Evolutionary conservation across 2,329 filamentous ascomycete species (phyloP), one percentile per base, ranked within the genome.

Genomic region (Alternaria arbusti): DNA sequence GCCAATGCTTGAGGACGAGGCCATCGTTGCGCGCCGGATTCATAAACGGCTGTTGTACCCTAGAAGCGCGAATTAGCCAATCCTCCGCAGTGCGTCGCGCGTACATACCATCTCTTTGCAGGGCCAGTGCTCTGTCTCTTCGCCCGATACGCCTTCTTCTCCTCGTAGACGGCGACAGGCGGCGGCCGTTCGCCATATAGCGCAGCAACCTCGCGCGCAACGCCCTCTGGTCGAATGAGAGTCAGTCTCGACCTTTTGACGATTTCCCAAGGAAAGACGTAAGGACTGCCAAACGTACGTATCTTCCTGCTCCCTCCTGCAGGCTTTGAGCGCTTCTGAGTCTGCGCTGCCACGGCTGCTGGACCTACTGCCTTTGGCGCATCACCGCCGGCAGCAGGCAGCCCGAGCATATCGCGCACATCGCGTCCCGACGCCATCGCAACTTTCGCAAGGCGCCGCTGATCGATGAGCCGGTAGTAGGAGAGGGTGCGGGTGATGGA

Each of bases 331-430:
- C 95, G 94, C 83, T 96, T 96, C 46, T 87, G 82, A 44, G 89
- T 88, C 83, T 57, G 61, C 61, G 57, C 57, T 46, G 61, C 61
- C 43, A 59, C 43, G 59, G 56, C 61, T 57, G 62, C 62, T 57
- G 62, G 40, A 49, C 58, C 62, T 54, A 54, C 84, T 76, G 55
- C 81, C 61, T 76, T 76, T 54, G 72, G 82, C 54, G 82, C 74
- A 54, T 82, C 74, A 54, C 82, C 74, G 61, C 81, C 73, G 22
- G 57, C 57, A 89, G 68, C 90, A 71, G 89, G 90, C 78, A 97
- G 85, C 80, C 94, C 93, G 76, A 97, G 89, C 77, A 97, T 92
- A 79, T 97, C 93, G 83, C 92, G 93, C 72, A 96, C 88, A 85
- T 97, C 93, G 69, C 79, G 75, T 66, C 77, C 74, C 54, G 77